Evolutionary conservation across 306 rosid species (phyloP), one percentile per base, ranked within the genome.

Genomic region (Fragaria vesca): DNA sequence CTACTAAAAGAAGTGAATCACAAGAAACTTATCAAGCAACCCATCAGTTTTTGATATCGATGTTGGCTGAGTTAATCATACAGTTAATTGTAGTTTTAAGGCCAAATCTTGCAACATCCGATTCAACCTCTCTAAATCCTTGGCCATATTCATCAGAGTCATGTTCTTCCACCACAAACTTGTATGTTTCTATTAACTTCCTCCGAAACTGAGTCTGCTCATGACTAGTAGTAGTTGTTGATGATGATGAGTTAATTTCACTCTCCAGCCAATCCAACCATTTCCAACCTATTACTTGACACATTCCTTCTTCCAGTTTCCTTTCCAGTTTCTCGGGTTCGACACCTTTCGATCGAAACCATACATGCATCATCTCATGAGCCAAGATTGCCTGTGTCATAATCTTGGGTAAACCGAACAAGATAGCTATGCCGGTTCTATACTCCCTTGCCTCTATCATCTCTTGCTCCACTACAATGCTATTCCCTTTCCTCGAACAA

Each of bases 291-390:
- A 72, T 34, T 12, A 72, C 65, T 52, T 72, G 65, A 32, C 76
- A 51, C 15, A 51, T 72, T 4, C 76, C 65, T 52, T 52, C 76
- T 54, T 71, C 45, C 30, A 71, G 26, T 51, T 71, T 71, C 6
- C 0, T 4, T 20, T 51, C 63, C 75, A 71, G 17, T 52, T 52
- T 0, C 58, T 21, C 24, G 58, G 21, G 18, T 50, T 1, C 16
- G 13, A 7, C 26, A 50, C 28, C 75, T 50, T 30, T 18, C 3
- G 36, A 55, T 71, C 45, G 62, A 48, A 71, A 51, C 26, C 61
- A 71, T 30, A 17, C 63, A 12, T 71, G 75, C 46, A 32, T 50
- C 75, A 71, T 71, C 63, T 71, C 75, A 71, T 71, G 75, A 18
- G 43, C 17, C 47, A 71, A 50, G 63, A 71, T 51, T 28, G 47